Base-by-base conservation (phyloP, 1,139 yeast genomes). In the Martiniozyma asiatica region DNA sequence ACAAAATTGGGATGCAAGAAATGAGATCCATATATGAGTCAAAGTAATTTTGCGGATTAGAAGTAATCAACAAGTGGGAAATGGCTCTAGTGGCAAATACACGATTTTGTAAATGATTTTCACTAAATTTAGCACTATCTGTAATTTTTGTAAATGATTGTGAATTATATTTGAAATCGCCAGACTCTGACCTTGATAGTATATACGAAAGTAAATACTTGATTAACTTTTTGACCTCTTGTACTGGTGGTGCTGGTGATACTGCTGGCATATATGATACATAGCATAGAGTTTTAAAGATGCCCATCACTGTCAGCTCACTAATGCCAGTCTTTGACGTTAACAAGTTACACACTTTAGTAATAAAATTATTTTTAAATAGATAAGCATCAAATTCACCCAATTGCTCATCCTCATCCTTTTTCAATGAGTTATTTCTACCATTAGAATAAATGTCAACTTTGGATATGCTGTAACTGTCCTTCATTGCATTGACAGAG, bases 1-100 rank as follows among this genome's bases (percentile, higher is more conserved):
- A 48, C 26, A 71, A 48, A 37, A 68, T 68, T 1, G 73, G 71
- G 6, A 68, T 45, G 11, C 64, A 47, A 0, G 69, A 58, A 12
- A 55, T 47, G 3, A 58, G 44, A 30, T 62, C 65, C 32, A 55
- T 59, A 32, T 60, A 59, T 9, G 57, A 49, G 7, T 25, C 14
- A 41, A 67, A 65, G 0, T 64, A 53, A n/a, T 42, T 13, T 11
- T 45, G 38, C 1, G 63, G 60, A 38, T 69, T 55, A 18, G 55
- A 61, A 22, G 63, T 56, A 4, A 67, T 59, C 15, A 67, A 47
- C 12, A 71, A 53, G 30, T 60, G 57, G 1, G 73, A 63, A 14
- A 69, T 41, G 0, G 66, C 41, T 29, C 68, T 44, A 3, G 53
- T 43, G 2, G 55, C 53, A 19, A 34, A 29, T 8, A 47, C 29